Evolutionary conservation across 2,329 filamentous ascomycete species (phyloP).

Genomic region (Coniella vitis): DNA sequence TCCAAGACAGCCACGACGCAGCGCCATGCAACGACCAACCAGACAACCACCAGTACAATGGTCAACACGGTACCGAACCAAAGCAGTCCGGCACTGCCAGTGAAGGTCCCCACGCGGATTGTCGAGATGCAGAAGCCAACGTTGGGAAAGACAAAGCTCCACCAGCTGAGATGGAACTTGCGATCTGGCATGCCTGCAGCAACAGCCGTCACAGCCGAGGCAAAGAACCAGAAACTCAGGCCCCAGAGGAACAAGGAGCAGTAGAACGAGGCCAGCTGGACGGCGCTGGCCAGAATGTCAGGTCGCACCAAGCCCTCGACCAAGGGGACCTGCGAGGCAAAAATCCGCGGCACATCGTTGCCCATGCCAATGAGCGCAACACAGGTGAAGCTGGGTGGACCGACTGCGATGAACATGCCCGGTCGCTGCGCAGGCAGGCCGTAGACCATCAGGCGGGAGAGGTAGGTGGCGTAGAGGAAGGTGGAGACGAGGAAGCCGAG

Average conservation of each 20-base stretch:
- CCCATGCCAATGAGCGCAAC: slow-evolving; percentile 28
- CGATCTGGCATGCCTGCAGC: slow-evolving; percentile 27
- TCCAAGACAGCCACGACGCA: slow-evolving; percentile 43
- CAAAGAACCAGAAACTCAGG: slow-evolving; percentile 53
- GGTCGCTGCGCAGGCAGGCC: slow-evolving; percentile 50
- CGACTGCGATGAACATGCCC: slow-evolving; percentile 59
- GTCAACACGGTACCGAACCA: slow-evolving; percentile 51
- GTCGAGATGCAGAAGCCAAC: slow-evolving; percentile 55
- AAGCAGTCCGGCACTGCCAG: slow-evolving; percentile 45
- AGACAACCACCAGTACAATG: slow-evolving; percentile 45
- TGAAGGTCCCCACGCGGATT: slow-evolving; percentile 47
- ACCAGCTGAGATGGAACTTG: slow-evolving; percentile 45
- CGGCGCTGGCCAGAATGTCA: slow-evolving; percentile 17
- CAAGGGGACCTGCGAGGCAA: slow-evolving; percentile 29
- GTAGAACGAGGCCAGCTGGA: slow-evolving; percentile 27
- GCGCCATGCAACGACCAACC: slow-evolving; percentile 43
- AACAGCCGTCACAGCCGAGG: slow-evolving; percentile 38
- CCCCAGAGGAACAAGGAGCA: slow-evolving; percentile 57
- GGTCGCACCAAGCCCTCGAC: slow-evolving; percentile 25
- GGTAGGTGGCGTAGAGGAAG: slow-evolving; percentile 54
- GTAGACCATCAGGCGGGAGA: slow-evolving; percentile 50
- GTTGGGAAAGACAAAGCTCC: slow-evolving; percentile 61
- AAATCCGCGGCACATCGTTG: slow-evolving; percentile 27
- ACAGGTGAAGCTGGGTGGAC: slow-evolving; percentile 44
- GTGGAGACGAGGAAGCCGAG: slow-evolving; percentile 52